Conservation (phyloP, 345 rosid genomes). For the Syzygium grande region DNA sequence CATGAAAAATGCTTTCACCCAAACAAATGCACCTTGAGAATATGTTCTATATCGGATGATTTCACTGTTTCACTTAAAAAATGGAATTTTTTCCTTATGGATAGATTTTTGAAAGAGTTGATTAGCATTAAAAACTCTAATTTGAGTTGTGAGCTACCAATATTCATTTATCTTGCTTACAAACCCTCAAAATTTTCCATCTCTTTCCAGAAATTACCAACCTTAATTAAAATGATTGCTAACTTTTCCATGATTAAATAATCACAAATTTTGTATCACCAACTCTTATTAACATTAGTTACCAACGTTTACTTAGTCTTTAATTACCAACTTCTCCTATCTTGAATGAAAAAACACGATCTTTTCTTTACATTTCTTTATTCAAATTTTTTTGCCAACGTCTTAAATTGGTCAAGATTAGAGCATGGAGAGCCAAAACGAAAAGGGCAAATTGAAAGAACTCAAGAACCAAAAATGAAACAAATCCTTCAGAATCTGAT, state of each 20-base stretch:
- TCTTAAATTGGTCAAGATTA: neutral
- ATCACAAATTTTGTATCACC: neutral
- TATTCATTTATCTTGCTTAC: neutral
- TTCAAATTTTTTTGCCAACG: neutral
- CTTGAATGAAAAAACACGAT: no score
- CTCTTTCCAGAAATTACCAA: neutral
- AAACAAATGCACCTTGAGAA: neutral
- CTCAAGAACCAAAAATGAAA: neutral
- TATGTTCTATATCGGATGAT: neutral
- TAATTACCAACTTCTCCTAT: neutral
- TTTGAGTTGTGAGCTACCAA: neutral
- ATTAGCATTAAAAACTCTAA: neutral
- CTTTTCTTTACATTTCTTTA: neutral
- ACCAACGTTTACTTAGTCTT: neutral
- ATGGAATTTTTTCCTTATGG: neutral
- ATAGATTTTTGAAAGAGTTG: neutral
- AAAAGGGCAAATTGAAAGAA: neutral
- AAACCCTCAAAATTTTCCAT: neutral
- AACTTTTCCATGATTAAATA: neutral
- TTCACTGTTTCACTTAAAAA: neutral
- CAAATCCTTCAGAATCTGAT: neutral
- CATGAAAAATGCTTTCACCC: neutral
- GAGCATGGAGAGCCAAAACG: neutral
- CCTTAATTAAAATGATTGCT: neutral
- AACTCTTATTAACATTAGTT: neutral